A percentile compares a stretch with the other conserved stretches of the same genome.
phyloP scores from a whole-genome alignment of 2,329 filamentous ascomycete genomes.

The Drechmeria coniospora region DNA sequence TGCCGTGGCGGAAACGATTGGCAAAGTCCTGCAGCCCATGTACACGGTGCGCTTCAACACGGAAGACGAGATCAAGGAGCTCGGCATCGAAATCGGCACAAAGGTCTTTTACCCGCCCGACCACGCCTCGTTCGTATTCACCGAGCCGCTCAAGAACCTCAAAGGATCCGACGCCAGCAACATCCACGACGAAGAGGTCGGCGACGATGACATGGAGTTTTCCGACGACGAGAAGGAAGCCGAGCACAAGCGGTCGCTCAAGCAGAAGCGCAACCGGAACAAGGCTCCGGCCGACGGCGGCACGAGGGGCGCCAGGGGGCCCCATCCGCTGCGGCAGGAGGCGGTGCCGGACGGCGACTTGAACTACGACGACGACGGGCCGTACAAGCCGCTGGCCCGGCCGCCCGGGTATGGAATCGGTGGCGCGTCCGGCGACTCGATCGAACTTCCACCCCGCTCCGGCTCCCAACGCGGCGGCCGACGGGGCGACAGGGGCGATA shows the following conservation, averaged over 20 bases:
- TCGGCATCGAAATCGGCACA: constrained; percentile 52
- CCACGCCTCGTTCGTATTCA: constrained; percentile 76
- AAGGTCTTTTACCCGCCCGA: constrained; percentile 65
- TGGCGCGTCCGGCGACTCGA: constrained; percentile 24
- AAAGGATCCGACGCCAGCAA: constrained; percentile 94
- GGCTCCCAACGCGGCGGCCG: constrained; percentile 23
- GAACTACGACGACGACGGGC: constrained; percentile 52
- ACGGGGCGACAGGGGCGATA: constrained; percentile 30
- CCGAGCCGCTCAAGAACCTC: constrained; percentile 57
- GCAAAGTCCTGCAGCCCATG: constrained; percentile 69
- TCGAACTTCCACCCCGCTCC: constrained; percentile 17
- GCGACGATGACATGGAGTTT: constrained; percentile 79
- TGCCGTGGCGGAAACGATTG: constrained; percentile 70
- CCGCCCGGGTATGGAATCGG: constrained; percentile 46
- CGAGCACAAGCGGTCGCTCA: constrained; percentile 56
- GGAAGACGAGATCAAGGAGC: constrained; percentile 48
- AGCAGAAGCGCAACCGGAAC: constrained; percentile 46
- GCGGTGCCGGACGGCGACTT: constrained; percentile 28
- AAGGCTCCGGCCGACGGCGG: constrained; percentile 22
- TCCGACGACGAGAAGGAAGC: constrained; percentile 93
- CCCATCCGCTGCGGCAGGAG: constrained; percentile 26
- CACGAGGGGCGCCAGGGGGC: constrained; percentile 17
- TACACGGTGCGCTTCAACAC: constrained; percentile 70
- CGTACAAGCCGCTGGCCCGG: constrained; percentile 56
- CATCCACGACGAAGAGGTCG: constrained; percentile 82